Evolutionary conservation across 169 alveolate species (phyloP).

Genomic region (Plasmodium fragile): DNA sequence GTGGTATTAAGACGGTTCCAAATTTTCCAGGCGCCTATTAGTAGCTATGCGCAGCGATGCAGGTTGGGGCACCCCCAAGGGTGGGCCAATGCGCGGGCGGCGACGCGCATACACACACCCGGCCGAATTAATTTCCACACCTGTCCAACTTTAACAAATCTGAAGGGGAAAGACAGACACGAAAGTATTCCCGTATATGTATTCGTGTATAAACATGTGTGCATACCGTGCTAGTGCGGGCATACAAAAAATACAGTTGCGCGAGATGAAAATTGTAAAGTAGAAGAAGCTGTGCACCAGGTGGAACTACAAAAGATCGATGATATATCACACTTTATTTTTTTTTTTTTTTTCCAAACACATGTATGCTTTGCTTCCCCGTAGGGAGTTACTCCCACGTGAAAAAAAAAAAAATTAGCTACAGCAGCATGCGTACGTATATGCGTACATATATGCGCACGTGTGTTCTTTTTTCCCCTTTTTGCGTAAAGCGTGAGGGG

Average conservation of each 20-base stretch:
- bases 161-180: background rate
- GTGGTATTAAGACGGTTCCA: background rate
- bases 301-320: conserved; percentile 1
- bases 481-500: background rate
- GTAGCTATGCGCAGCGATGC: background rate
- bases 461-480: background rate
- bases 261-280: background rate
- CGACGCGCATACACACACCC: background rate
- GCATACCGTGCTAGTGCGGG: background rate
- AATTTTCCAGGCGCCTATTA: background rate
- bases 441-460: background rate
- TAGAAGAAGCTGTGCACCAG: conserved; percentile 1
- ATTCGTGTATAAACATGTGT: background rate
- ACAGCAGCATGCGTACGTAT: background rate
- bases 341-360: background rate
- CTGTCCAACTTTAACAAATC: background rate
- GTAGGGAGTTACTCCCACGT: background rate
- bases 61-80: background rate
- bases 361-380: background rate
- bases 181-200: background rate
- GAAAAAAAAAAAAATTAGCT: background rate
- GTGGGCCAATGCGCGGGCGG: background rate
- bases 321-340: background rate
- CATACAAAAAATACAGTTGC: background rate
- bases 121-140: background rate